Evolutionary conservation across 2,329 filamentous ascomycete species (phyloP), one percentile per base, ranked within the genome.

Genomic region (Phyllosticta ampelicida): DNA sequence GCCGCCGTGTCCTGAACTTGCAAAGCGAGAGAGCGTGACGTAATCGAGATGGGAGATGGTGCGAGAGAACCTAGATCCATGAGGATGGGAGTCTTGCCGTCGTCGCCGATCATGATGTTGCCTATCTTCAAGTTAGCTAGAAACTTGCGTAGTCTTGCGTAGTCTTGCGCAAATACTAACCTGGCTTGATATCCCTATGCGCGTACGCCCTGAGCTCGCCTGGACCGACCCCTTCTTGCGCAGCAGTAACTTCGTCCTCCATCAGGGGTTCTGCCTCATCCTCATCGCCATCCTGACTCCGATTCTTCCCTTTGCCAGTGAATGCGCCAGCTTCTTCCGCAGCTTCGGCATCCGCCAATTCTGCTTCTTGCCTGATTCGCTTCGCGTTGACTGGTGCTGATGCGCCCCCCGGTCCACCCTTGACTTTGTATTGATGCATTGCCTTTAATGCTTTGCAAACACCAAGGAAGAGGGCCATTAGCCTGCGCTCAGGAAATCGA

Each of bases 81-180:
- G 36, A 99, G 82, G 66, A 99, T 94, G 2, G 94, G 92, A 28
- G 85, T 86, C 60, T 85, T 82, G 64, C 94, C 94, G 66, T 90
- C 85, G 70, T 97, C 92, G 64, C 89, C 87, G 64, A 99, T 96
- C 94, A 99, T 99, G 69, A 99, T 95, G 75, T 99, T 99, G 60
- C 90, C 80, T 83, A 53, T 44, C 51, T 9, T 8, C 20, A 1
- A 23, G 51, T 62, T 61, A 56, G 53, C 13, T 10, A 8, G 28
- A 4, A 21, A 52, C 13, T 52, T 5, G 30, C 13, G 26, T 23
- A n/a, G 11, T 52, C 13, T 52, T 5, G 30, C 13, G 26, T 23
- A n/a, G 11, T 52, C n/a, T 23, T 10, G 44, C 3, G n/a, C 8
- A 28, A n/a, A 13, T 48, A 66, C 80, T 66, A 77, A 90, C 89